Percentiles rank a stretch among this genome's conserved stretches.
These are phyloP conservation scores for Hypomyces perniciosus DNA, from an alignment of 2,329 filamentous ascomycete genomes.

Conservation along the genomic window DNA sequence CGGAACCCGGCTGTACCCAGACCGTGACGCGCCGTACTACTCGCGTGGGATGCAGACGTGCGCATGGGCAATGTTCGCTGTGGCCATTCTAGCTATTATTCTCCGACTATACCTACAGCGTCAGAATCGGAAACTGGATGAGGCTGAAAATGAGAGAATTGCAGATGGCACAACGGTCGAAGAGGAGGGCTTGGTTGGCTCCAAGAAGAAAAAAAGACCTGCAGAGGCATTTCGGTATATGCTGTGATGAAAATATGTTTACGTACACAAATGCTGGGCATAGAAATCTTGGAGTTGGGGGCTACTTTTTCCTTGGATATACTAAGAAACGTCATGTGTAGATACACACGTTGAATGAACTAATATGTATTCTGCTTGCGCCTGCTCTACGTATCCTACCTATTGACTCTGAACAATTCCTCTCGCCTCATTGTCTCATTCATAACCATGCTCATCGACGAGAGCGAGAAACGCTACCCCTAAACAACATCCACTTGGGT, in stretches of 20 bases:
- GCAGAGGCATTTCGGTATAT: conserved; percentile 40
- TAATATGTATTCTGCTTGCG: conserved; percentile 2
- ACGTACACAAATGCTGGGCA: not conserved
- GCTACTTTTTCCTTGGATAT: conserved; percentile 2
- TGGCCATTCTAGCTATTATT: conserved; percentile 48
- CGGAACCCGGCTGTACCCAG: conserved; percentile 61
- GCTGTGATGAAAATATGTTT: conserved; percentile 26
- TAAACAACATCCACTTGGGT: conserved; percentile 27
- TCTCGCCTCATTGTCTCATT: not conserved
- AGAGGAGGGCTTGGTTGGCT: conserved; percentile 35
- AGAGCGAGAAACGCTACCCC: not conserved
- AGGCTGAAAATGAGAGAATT: conserved; percentile 22
- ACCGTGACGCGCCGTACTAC: conserved; percentile 55
- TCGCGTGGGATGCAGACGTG: conserved; percentile 57
- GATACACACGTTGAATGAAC: conserved; percentile 2
- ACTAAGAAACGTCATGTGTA: conserved; percentile 1
- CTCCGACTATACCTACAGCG: conserved; percentile 49
- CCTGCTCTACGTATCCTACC: not conserved
- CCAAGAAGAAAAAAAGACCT: conserved; percentile 17
- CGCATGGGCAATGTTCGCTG: conserved; percentile 55
- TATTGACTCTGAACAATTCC: not conserved
- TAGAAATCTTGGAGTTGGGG: conserved; percentile 5
- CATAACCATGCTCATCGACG: not conserved
- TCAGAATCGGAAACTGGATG: conserved; percentile 44
- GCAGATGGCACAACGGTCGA: conserved; percentile 25